Conservation (phyloP, 345 rosid species). For the Brassica napus region Da-Ae NC_063442.1:14730501-14731000, state of each 20-base stretch:
- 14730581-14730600: neutral
- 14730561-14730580: constrained; percentile 3
- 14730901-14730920: too few relatives aligned
- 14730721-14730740: constrained; percentile 42
- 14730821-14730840: too few relatives aligned
- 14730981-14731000: too few relatives aligned
- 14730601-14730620: too few relatives aligned
- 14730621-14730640: too few relatives aligned
- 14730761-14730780: constrained; percentile 54
- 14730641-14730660: too few relatives aligned
- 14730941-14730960: too few relatives aligned
- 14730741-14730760: constrained; percentile 67
- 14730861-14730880: too few relatives aligned
- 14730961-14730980: too few relatives aligned
- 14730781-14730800: constrained; percentile 64
- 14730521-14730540: neutral
- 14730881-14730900: too few relatives aligned
- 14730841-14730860: too few relatives aligned
- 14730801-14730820: neutral
- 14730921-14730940: too few relatives aligned
- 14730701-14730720: neutral
- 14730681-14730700: constrained; percentile 7
- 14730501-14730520: neutral
- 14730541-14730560: neutral
- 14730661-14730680: neutral